Base-by-base conservation (phyloP, 78 protist species). In the Anaeramoeba ignava region DNA sequence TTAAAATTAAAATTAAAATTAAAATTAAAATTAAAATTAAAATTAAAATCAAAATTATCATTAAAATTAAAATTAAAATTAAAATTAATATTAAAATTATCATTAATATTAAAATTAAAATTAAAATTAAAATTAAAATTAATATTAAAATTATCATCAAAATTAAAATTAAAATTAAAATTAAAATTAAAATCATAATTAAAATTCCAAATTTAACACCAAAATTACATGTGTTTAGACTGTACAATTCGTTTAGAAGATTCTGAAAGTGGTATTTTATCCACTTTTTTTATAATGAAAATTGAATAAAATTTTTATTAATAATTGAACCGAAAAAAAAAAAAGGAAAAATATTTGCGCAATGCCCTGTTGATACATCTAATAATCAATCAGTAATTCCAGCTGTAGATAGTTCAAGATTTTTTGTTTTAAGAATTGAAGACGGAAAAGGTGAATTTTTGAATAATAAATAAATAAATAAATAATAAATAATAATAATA, bases 351-450 rank as follows among this genome's bases (percentile, higher is more conserved):
- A 84, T 88, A 8, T 89, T 88, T 23, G 91, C 90, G 1, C 39
- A 17, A 41, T 88, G 91, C 41, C 81, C 90, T 37, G 80, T 88
- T 17, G 0, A 84, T 41, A 88, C 39, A 73, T 80, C 80, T 3
- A 40, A 84, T 3, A 68, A 67, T 33, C 38, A 12, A 34, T 83
- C 86, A 31, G 92, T 90, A 33, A 89, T 85, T 80, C 84, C 83
- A 0, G 92, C 85, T 0, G 0, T 82, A 1, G 92, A 90, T 38
- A 34, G 81, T 23, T 39, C 86, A 33, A 83, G 92, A n/a, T 90
- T 81, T 84, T 90, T 88, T 78, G 92, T 90, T 40, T n/a, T 90
- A 31, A 80, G 87, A 38, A 87, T 90, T 8, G 80, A 1, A 40
- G 84, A 89, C 39, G 86, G 34, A 1, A 8, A 54, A 54, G 73